These are phyloP conservation scores for Withania somnifera DNA, from an alignment of 305 asterid species.

Conservation along the genomic window DNA sequence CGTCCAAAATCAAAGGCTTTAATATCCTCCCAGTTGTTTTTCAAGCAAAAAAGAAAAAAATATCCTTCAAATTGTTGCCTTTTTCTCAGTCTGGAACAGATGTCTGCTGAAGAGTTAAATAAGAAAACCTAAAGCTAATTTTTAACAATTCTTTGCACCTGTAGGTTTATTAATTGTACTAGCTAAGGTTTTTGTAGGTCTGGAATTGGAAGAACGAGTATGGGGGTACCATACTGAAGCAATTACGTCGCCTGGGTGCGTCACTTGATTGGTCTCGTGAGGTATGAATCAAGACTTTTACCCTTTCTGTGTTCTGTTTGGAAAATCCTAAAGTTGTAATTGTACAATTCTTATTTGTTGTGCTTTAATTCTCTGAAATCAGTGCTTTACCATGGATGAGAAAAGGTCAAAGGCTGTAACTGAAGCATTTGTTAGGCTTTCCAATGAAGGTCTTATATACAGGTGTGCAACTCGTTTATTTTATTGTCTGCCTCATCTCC, in stretches of 20 bases:
- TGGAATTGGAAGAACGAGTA: conserved; percentile 88
- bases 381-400: conserved; percentile 96
- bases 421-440: conserved; percentile 88
- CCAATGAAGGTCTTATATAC: conserved; percentile 74
- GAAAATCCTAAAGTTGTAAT: neutral
- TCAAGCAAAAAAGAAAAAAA: neutral
- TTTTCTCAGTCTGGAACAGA: neutral
- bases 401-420: conserved; percentile 80
- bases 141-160: neutral
- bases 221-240: conserved; percentile 81
- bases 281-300: conserved; percentile 27
- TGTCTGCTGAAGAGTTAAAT: neutral
- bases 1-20: no score
- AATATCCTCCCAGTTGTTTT: neutral
- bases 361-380: neutral
- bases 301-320: neutral
- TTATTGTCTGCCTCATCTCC: neutral
- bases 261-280: conserved; percentile 97
- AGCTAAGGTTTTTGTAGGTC: conserved; percentile 33
- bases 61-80: neutral
- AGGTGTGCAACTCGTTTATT: conserved; percentile 29
- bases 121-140: neutral
- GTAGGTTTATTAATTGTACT: neutral
- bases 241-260: conserved; percentile 83
- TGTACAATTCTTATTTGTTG: neutral